Evolutionary conservation across 768 basidiomycete genomes (phyloP).

Genomic region (Candolleomyces efflorescens): DNA sequence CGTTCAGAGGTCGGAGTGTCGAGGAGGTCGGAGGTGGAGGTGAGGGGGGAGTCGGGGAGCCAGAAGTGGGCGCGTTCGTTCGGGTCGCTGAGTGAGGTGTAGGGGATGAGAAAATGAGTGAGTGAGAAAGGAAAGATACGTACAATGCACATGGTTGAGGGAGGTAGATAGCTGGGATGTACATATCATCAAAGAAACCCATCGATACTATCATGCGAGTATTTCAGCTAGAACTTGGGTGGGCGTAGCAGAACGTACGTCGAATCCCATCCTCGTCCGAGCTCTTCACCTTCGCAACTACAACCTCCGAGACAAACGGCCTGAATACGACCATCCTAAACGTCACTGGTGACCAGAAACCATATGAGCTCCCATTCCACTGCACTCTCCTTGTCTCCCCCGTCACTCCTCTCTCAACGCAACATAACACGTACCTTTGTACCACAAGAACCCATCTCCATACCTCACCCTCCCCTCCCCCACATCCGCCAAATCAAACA

Average conservation of each 20-base stretch:
- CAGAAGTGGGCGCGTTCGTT: conserved; percentile 84
- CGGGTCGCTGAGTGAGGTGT: conserved; percentile 50
- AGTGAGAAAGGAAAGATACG: too few species aligned
- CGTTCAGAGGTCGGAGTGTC: conserved; percentile 62
- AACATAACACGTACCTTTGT: conserved; percentile 66
- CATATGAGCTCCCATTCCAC: background rate
- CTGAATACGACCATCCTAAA: conserved; percentile 90
- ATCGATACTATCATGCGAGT: conserved; percentile 77
- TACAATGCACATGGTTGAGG: conserved; percentile 84
- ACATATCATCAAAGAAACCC: conserved; percentile 95
- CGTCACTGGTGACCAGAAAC: conserved; percentile 47
- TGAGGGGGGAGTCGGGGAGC: conserved; percentile 59
- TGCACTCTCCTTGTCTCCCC: too few species aligned
- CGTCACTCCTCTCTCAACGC: too few species aligned
- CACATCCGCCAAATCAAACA: conserved; percentile 82
- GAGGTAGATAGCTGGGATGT: conserved; percentile 73
- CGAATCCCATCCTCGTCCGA: conserved; percentile 84
- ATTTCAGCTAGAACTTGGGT: background rate
- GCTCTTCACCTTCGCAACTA: conserved; percentile 85
- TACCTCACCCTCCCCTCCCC: conserved; percentile 93
- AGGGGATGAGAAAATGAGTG: background rate
- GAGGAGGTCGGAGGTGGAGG: conserved; percentile 57
- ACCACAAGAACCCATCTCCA: conserved; percentile 93
- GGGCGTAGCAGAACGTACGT: conserved; percentile 43
- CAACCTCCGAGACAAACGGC: conserved; percentile 86